These are phyloP conservation scores for Kwoniella shandongensis DNA, from an alignment of 768 basidiomycete species.

Conservation along the genomic window DNA sequence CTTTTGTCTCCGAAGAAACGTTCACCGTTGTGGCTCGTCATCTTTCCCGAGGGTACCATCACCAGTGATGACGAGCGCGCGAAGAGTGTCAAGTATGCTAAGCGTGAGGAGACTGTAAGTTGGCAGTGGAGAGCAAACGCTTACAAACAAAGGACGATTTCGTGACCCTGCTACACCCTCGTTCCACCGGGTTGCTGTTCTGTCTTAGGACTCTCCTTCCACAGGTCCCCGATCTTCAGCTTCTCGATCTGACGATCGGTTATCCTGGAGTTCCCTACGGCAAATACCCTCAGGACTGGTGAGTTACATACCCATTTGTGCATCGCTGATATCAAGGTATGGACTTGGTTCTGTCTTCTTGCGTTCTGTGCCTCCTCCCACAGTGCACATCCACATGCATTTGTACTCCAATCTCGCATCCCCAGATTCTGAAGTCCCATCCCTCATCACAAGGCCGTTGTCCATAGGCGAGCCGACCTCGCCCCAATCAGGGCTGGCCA, in stretches of 20 bases:
- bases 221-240: conserved; percentile 69
- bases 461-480: conserved; percentile 41
- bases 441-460: conserved; percentile 46
- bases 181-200: conserved; percentile 86
- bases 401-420: conserved; percentile 63
- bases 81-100: conserved; percentile 79
- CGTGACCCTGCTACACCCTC: conserved; percentile 76
- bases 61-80: conserved; percentile 83
- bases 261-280: conserved; percentile 84
- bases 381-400: conserved; percentile 82
- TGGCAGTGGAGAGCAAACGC: not conserved
- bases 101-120: conserved; percentile 83
- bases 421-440: conserved; percentile 51
- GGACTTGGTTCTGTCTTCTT: conserved; percentile 86
- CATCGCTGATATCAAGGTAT: conserved; percentile 56
- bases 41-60: conserved; percentile 96
- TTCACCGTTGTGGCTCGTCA: conserved; percentile 70
- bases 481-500: conserved; percentile 51
- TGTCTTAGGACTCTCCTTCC: conserved; percentile 77
- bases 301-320: conserved; percentile 1
- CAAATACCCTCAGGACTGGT: conserved; percentile 75
- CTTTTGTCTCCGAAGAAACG: conserved; percentile 14
- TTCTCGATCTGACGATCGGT: conserved; percentile 87
- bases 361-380: conserved; percentile 74
- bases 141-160: conserved; percentile 66